These are phyloP conservation scores for Vaccinium darrowii DNA, from an alignment of 148 eudicot genomes.

Conservation along the genomic window DNA sequence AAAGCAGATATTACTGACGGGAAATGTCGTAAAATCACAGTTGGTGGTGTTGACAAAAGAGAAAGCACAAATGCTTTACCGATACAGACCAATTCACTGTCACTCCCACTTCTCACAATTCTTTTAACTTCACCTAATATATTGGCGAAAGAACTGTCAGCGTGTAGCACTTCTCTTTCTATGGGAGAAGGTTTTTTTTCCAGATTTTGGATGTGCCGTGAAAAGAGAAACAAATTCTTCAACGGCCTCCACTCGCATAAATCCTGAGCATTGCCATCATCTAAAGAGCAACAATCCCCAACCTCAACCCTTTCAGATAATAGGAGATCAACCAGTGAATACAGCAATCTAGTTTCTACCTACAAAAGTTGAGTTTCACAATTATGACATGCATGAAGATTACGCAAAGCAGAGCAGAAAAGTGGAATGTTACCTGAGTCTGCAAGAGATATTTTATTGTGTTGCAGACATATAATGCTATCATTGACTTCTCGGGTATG, in stretches of 20 bases:
- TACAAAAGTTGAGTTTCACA: constrained; percentile 30
- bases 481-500: constrained; percentile 64
- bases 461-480: constrained; percentile 78
- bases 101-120: constrained; percentile 37
- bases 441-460: constrained; percentile 77
- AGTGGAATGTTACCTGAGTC: constrained; percentile 63
- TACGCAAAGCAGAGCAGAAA: constrained; percentile 19
- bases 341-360: constrained; percentile 62
- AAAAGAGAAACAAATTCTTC: constrained; percentile 49
- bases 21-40: constrained; percentile 52
- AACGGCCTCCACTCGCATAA: constrained; percentile 90
- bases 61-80: constrained; percentile 59
- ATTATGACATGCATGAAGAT: constrained; percentile 23
- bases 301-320: constrained; percentile 54
- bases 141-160: constrained; percentile 39
- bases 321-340: constrained; percentile 48
- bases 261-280: constrained; percentile 33
- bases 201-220: constrained; percentile 38
- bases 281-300: constrained; percentile 29
- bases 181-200: constrained; percentile 25
- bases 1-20: constrained; percentile 61
- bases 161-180: constrained; percentile 24
- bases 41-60: constrained; percentile 52
- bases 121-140: constrained; percentile 52
- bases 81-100: constrained; percentile 38